Evolutionary conservation across 2,329 filamentous ascomycete species (phyloP).

Genomic region (Talaromyces sp.): DNA sequence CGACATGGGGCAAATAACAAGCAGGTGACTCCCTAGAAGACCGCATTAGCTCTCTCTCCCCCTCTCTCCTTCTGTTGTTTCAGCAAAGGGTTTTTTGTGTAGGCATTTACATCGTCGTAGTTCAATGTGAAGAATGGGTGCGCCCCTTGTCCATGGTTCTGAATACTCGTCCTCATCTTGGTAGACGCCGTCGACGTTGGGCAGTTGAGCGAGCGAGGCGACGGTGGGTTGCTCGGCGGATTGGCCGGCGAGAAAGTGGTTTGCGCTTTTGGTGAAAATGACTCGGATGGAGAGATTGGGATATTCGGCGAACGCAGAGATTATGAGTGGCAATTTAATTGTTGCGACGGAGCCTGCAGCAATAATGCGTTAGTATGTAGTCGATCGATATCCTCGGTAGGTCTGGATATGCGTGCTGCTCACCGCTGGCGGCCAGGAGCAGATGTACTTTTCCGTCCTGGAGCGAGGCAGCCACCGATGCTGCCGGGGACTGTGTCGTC

Average conservation of each 20-base stretch:
- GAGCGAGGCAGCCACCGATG: background rate
- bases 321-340: slow-evolving; percentile 72
- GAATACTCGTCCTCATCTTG: slow-evolving; percentile 82
- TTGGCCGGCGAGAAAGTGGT: slow-evolving; percentile 71
- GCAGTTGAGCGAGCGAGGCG: slow-evolving; percentile 51
- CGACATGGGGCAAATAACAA: slow-evolving; percentile 74
- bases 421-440: background rate
- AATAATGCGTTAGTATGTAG: background rate
- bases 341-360: slow-evolving; percentile 65
- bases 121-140: slow-evolving; percentile 86
- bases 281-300: slow-evolving; percentile 71
- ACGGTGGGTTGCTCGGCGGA: slow-evolving; percentile 70
- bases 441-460: slow-evolving; percentile 1
- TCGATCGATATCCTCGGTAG: background rate
- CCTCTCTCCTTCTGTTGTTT: background rate
- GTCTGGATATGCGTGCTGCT: background rate
- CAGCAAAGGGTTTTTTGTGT: background rate
- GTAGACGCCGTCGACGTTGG: slow-evolving; percentile 76
- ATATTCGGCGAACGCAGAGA: slow-evolving; percentile 40
- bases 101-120: slow-evolving; percentile 53
- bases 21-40: slow-evolving; percentile 61
- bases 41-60: background rate
- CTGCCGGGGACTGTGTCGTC: background rate
- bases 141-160: slow-evolving; percentile 66
- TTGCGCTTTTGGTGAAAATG: slow-evolving; percentile 68